These are phyloP conservation scores for Microbotryomycetes sp. DNA, from an alignment of 1,284 basidiomycete species.

Conservation along the genomic window DNA sequence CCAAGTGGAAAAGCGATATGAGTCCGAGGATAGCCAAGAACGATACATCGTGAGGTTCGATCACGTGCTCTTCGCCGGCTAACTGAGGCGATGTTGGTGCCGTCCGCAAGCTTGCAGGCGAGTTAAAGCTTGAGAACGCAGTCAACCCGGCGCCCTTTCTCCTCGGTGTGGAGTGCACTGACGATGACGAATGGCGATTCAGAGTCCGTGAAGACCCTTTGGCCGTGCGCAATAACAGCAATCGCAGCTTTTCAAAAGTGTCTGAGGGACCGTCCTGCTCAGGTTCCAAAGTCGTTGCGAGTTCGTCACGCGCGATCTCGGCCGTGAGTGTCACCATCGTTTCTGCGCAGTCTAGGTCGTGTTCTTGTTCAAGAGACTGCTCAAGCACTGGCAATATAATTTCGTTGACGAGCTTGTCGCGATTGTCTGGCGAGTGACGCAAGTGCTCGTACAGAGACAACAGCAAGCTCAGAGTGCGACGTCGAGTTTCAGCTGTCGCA, in stretches of 20 bases:
- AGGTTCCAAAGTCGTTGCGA: constrained; percentile 40
- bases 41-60: constrained; percentile 18
- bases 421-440: constrained; percentile 41
- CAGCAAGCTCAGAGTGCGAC: constrained; percentile 41
- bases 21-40: constrained; percentile 52
- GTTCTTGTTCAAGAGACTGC: constrained; percentile 39
- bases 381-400: constrained; percentile 45
- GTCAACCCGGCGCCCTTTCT: constrained; percentile 5
- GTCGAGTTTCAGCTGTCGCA: constrained; percentile 29
- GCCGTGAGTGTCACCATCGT: constrained; percentile 42
- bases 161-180: constrained; percentile 8
- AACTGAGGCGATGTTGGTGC: background rate
- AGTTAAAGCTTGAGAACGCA: constrained; percentile 17
- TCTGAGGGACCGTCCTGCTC: constrained; percentile 9
- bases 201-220: constrained; percentile 28
- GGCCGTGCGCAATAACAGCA: constrained; percentile 39
- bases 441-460: constrained; percentile 43
- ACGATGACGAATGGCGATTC: constrained; percentile 12
- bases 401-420: constrained; percentile 40
- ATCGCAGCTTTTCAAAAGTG: constrained; percentile 39
- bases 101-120: constrained; percentile 1
- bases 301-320: constrained; percentile 43
- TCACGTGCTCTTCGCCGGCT: background rate
- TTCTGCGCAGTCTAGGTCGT: constrained; percentile 40
- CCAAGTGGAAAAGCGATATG: constrained; percentile 57